Evolutionary conservation across 768 basidiomycete genomes (phyloP), one percentile per base, ranked within the genome.

Genomic region (Hypholoma fasciculare): DNA sequence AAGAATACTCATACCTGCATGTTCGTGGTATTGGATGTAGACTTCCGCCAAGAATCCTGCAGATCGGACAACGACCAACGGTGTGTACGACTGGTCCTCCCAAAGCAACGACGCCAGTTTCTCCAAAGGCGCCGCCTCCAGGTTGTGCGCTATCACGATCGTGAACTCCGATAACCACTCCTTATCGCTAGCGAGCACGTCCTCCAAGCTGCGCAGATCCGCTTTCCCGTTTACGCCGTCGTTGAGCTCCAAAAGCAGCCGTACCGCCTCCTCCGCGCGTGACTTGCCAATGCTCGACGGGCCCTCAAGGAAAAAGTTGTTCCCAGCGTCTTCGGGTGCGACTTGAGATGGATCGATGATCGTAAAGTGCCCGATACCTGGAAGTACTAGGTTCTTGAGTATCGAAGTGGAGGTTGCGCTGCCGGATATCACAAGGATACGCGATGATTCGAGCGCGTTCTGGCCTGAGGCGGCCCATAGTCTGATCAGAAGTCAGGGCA

Each of bases 391-490:
- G 69, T 98, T 98, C 81, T 99, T 98, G 56, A 99, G 81, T 63
- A 92, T 85, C 49, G 92, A 89, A 34, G 94, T 92, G 2, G 91
- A 87, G 1, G 95, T 93, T 0, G 94, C 93, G 20, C 87, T 86
- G 0, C 79, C 88, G 40, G 88, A 89, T 57, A 98, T 72, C 63
- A 97, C 85, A 30, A 98, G 82, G 43, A 98, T 79, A 48, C 88
- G 83, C 12, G 94, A 82, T 2, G 86, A 80, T 72, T 98, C 96
- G 57, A 98, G 88, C 0, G 94, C 94, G 23, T 78, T 76, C 72
- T 99, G 96, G 4, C 96, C 97, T 1, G 90, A 85, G 2, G 92
- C 85, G 11, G 96, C 96, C 96, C 96, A 99, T 20, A 99, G 79
- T 20, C 94, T 92, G 66, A 49, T 8, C 23, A 36, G 23, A 9